Conservation (phyloP, 1,139 yeast genomes). For the Meyerozyma athensensis region DNA sequence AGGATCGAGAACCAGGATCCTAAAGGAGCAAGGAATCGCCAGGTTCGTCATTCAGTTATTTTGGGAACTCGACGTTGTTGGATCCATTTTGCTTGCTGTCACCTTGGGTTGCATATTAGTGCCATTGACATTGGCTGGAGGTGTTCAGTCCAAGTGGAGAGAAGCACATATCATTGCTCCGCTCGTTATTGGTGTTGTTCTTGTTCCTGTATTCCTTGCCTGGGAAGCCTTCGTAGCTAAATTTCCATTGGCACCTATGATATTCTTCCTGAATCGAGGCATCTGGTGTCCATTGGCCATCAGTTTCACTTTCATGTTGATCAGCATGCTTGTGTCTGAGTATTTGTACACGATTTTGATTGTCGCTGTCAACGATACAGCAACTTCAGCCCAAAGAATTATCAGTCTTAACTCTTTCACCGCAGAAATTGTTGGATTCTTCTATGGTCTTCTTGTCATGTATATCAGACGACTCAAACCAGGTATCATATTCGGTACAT, state of each 20-base stretch:
- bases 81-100: conserved; percentile 26
- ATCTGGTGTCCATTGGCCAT: conserved; percentile 24
- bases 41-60: conserved; percentile 23
- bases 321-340: conserved; percentile 26
- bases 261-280: not conserved
- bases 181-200: conserved; percentile 12
- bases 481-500: conserved; percentile 30
- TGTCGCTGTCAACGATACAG: conserved; percentile 30
- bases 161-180: conserved; percentile 8
- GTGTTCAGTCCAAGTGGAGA: conserved; percentile 25
- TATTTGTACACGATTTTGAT: conserved; percentile 32
- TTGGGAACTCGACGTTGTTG: conserved; percentile 34
- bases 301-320: conserved; percentile 27
- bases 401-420: conserved; percentile 29
- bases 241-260: conserved; percentile 4
- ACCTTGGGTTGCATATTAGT: conserved; percentile 34
- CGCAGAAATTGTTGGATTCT: conserved; percentile 27
- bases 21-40: conserved; percentile 19
- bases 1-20: conserved; percentile 18
- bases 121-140: conserved; percentile 39
- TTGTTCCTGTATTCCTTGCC: conserved; percentile 10
- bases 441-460: conserved; percentile 30
- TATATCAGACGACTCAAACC: conserved; percentile 26
- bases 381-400: conserved; percentile 34
- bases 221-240: conserved; percentile 9